Percentiles rank a stretch among this genome's conserved stretches.
These are phyloP conservation scores for Pseudocohnilembus persalinus DNA, from an alignment of 169 alveolate species.

Conservation along the genomic window DNA sequence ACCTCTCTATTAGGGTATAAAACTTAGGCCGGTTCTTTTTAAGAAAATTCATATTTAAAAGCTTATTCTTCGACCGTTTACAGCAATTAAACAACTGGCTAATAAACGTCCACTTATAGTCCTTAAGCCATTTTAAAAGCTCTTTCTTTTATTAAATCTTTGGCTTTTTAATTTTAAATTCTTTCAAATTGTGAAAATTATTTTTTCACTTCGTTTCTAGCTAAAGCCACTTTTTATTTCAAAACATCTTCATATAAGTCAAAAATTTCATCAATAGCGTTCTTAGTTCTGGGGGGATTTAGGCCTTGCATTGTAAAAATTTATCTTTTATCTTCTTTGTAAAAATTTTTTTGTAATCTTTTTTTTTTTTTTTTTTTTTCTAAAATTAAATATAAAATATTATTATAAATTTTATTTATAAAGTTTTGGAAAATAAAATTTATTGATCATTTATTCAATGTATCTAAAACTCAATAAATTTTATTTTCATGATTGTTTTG, in stretches of 20 bases:
- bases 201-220: neutral
- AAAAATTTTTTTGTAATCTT: no score
- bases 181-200: neutral
- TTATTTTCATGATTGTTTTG: no score
- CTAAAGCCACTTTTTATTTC: neutral
- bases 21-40: neutral
- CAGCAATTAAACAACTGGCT: neutral
- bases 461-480: no score
- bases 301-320: neutral
- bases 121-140: neutral
- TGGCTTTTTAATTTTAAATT: neutral
- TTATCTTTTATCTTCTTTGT: neutral
- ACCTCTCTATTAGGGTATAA: neutral
- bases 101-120: neutral
- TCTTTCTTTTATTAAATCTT: neutral
- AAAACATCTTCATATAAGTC: neutral
- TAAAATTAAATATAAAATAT: no score
- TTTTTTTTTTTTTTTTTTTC: no score
- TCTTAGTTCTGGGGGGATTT: neutral
- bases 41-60: neutral
- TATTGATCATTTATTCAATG: no score
- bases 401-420: no score
- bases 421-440: no score
- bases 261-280: neutral
- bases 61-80: neutral